Conservation (phyloP, 306 rosid genomes). For the Mimosa bimucronata region DNA sequence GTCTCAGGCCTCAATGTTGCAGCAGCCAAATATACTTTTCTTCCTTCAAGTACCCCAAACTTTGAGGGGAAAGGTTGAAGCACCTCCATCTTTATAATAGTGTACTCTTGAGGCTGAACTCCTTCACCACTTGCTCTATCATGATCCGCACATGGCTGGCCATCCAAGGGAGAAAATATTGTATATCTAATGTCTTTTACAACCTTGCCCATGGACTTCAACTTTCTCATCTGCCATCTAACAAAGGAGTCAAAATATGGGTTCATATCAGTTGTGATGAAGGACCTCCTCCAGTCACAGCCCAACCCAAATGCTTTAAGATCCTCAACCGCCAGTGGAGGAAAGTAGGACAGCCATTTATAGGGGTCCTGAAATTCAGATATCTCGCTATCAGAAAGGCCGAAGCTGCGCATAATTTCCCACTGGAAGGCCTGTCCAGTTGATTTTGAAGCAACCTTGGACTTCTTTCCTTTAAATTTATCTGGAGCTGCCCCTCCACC, state of each 20-base stretch:
- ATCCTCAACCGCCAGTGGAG: slow-evolving; percentile 88
- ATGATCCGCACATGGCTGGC: slow-evolving; percentile 98
- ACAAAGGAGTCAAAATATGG: slow-evolving; percentile 82
- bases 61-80: slow-evolving; percentile 69
- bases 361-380: slow-evolving; percentile 78
- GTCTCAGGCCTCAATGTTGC: slow-evolving; percentile 97
- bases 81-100: slow-evolving; percentile 88
- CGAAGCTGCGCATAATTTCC: slow-evolving; percentile 95
- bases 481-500: slow-evolving; percentile 54
- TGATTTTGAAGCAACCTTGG: slow-evolving; percentile 77
- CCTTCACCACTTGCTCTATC: slow-evolving; percentile 97
- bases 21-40: slow-evolving; percentile 78
- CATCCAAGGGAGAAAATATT: slow-evolving; percentile 85
- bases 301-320: slow-evolving; percentile 92
- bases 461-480: slow-evolving; percentile 87
- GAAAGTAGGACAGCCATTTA: slow-evolving; percentile 83
- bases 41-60: slow-evolving; percentile 71
- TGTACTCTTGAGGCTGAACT: slow-evolving; percentile 95
- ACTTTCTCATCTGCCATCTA: slow-evolving; percentile 93
- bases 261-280: slow-evolving; percentile 76
- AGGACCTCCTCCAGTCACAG: slow-evolving; percentile 96
- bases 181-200: slow-evolving; percentile 93
- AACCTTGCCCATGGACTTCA: slow-evolving; percentile 81
- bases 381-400: slow-evolving; percentile 74
- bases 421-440: slow-evolving; percentile 79